Conservation (phyloP, 2,329 filamentous ascomycete species). For the Fusarium coffeatum region DNA sequence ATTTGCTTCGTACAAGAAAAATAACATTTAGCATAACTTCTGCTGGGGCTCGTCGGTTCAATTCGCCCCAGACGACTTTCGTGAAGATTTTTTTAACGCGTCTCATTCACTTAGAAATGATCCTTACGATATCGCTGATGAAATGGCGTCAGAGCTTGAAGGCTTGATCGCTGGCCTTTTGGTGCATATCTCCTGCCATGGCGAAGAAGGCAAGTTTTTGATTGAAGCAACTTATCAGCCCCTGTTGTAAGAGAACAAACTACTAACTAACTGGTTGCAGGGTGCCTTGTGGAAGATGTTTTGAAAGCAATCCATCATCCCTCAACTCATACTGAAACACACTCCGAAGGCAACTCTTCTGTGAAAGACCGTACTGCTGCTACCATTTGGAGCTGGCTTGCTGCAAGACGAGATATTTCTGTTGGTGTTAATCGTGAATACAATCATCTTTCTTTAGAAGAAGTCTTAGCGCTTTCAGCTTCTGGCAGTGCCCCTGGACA, state of each 20-base stretch:
- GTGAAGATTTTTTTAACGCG: constrained; percentile 33
- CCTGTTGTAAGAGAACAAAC: constrained; percentile 2
- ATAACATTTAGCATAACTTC: constrained; percentile 33
- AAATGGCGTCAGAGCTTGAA: constrained; percentile 55
- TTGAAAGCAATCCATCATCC: constrained; percentile 49
- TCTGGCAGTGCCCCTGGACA: constrained; percentile 10
- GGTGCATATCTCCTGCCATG: constrained; percentile 53
- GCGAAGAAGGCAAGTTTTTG: constrained; percentile 52
- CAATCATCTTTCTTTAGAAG: constrained; percentile 55
- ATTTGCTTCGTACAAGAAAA: constrained; percentile 32
- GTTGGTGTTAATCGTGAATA: constrained; percentile 49
- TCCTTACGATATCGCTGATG: constrained; percentile 16
- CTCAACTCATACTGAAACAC: constrained; percentile 30
- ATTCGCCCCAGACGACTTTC: constrained; percentile 44
- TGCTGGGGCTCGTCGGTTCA: constrained; percentile 45
- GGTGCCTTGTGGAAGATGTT: constrained; percentile 50
- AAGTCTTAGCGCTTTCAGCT: constrained; percentile 44
- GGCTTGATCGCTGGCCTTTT: constrained; percentile 53
- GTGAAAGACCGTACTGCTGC: constrained; percentile 46
- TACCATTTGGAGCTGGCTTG: constrained; percentile 54
- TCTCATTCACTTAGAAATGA: constrained; percentile 46
- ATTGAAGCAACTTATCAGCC: not conserved
- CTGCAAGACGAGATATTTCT: constrained; percentile 51
- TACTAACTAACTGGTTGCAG: constrained; percentile 41
- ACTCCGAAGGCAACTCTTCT: constrained; percentile 19